Base-by-base conservation (phyloP, 257 asterid genomes). In the Prunella vulgaris region DNA sequence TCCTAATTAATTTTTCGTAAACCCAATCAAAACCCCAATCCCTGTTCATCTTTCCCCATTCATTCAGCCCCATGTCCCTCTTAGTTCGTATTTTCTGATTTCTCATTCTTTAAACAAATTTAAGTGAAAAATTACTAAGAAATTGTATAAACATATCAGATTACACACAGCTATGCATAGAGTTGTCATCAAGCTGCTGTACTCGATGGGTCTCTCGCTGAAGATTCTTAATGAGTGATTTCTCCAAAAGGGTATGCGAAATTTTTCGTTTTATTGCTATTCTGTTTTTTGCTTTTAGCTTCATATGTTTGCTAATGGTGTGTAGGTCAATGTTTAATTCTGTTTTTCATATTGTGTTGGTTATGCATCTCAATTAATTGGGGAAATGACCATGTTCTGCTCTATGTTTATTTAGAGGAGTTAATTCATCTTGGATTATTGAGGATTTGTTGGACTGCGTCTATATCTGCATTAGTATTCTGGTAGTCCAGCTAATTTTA, bases 221-320 rank as follows among this genome's bases (percentile, higher is more conserved):
- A 64, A 81, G 67, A 76, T 66, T 83, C 48, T 24, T 77, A 5
- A 25, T 69, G 6, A 73, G 48, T 66, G 75, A 64, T 71, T 75
- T 78, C 65, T 70, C 77, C 65, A 57, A 64, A 64, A 74, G 83
- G 82, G 95, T 84, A 77, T 64, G 87, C 40, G 14, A 53, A 76
- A 25, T 53, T 59, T 28, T n/a, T 30, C 32, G n/a, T 69, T 51
- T 46, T 14, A 0, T 14, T 54, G 13, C n/a, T n/a, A 12, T 54
- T 15, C 27, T 54, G 2, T n/a, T n/a, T 59, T 67, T 70, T 49
- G 69, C 18, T 28, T 72, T 60, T 38, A 51, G 74, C 60, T 54
- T 32, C 21, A 14, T 28, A 24, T 58, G 18, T 21, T 48, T 49
- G 56, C 52, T 33, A 46, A 28, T 22, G 1, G 15, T 8, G 27